These are phyloP conservation scores for Blastosporella zonata DNA, from an alignment of 1,284 basidiomycete genomes.

Conservation along the genomic window DNA sequence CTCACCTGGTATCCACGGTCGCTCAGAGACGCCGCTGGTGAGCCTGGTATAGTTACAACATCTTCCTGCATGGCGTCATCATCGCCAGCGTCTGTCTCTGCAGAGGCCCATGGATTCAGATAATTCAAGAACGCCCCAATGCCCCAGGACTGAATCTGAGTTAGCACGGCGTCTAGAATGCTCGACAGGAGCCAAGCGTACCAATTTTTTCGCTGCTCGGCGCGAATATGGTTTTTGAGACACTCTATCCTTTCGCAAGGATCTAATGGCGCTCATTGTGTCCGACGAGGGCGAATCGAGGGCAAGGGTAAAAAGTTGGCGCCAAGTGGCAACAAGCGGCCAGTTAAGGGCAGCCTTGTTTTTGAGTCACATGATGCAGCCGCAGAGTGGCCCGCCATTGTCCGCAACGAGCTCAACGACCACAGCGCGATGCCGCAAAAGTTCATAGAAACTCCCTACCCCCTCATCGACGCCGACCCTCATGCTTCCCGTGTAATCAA, in stretches of 20 bases:
- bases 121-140: conserved; percentile 44
- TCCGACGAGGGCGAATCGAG: conserved; percentile 3
- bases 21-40: conserved; percentile 26
- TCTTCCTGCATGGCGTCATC: conserved; percentile 14
- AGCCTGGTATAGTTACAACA: background rate
- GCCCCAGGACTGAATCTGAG: conserved; percentile 44
- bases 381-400: conserved; percentile 20
- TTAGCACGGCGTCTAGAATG: conserved; percentile 6
- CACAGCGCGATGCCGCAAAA: conserved; percentile 62
- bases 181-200: conserved; percentile 24
- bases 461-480: conserved; percentile 91
- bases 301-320: conserved; percentile 8
- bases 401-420: conserved; percentile 24
- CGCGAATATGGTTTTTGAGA: conserved; percentile 39
- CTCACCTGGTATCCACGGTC: conserved; percentile 31
- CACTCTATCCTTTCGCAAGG: conserved; percentile 36
- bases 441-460: conserved; percentile 70
- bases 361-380: conserved; percentile 14
- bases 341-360: conserved; percentile 20
- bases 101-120: conserved; percentile 38
- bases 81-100: conserved; percentile 10
- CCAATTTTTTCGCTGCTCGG: conserved; percentile 41
- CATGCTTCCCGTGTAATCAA: conserved; percentile 86
- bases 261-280: conserved; percentile 53
- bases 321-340: conserved; percentile 4